Conservation (phyloP, 2,329 filamentous ascomycete genomes). For the Scedosporium boydii region DNA sequence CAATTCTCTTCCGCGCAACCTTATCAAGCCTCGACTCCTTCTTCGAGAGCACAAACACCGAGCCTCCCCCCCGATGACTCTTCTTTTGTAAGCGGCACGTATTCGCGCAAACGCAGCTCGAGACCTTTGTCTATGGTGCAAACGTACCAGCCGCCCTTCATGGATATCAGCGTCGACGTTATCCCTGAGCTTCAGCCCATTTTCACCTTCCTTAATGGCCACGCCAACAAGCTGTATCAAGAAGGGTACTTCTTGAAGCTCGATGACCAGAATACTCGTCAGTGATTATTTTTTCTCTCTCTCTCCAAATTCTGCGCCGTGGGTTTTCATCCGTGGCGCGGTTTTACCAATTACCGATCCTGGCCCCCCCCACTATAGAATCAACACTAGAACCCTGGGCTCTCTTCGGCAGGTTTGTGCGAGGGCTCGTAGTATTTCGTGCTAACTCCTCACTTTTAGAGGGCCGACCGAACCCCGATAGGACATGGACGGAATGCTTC, state of each 20-base stretch:
- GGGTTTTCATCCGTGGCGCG: too few species aligned
- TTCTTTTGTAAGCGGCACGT: conserved; percentile 21
- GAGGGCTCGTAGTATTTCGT: not conserved
- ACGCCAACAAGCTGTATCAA: conserved; percentile 93
- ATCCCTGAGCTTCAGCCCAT: conserved; percentile 90
- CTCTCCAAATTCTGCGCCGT: not conserved
- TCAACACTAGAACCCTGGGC: not conserved
- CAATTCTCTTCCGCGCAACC: not conserved
- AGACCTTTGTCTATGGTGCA: conserved; percentile 80
- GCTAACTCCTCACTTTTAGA: conserved; percentile 40
- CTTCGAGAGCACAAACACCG: not conserved
- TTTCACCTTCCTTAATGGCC: conserved; percentile 88
- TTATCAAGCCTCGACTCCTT: not conserved
- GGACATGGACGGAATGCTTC: conserved; percentile 94
- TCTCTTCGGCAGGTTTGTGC: not conserved
- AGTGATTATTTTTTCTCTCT: not conserved
- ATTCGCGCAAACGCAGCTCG: conserved; percentile 37
- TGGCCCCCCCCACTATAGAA: too few species aligned
- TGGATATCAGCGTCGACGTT: conserved; percentile 78
- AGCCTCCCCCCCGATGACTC: not conserved
- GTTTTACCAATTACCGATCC: too few species aligned
- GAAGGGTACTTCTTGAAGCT: conserved; percentile 97
- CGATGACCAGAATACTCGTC: conserved; percentile 85
- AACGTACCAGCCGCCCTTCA: conserved; percentile 73
- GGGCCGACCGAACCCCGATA: conserved; percentile 74